These are phyloP conservation scores for Drosera spatulata DNA, from an alignment of 179 eudicot genomes.

Conservation along the genomic window DNA sequence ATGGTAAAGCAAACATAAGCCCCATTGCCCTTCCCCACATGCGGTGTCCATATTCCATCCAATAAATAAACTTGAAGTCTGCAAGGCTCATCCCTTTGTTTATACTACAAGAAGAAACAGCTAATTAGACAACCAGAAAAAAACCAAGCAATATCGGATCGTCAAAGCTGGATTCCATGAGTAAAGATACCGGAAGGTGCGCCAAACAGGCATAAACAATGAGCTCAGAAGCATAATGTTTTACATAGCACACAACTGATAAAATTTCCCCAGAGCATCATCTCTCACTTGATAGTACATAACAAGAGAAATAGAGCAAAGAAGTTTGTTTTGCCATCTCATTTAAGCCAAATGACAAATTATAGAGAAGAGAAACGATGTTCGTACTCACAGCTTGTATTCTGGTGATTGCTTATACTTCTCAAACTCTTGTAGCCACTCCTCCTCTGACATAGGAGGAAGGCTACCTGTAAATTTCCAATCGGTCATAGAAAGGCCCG, in stretches of 20 bases:
- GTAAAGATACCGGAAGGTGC: background rate
- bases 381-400: slow-evolving; percentile 55
- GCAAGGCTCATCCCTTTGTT: slow-evolving; percentile 78
- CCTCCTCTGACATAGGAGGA: slow-evolving; percentile 68
- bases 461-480: slow-evolving; percentile 84
- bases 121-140: too few relatives aligned
- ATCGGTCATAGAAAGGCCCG: slow-evolving; percentile 93
- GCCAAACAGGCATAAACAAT: too few relatives aligned
- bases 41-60: slow-evolving; percentile 96
- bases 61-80: slow-evolving; percentile 78
- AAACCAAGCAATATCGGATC: slow-evolving; percentile 1
- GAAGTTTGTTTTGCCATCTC: background rate
- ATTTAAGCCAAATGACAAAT: background rate
- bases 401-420: slow-evolving; percentile 84
- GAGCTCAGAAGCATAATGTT: too few relatives aligned
- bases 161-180: background rate
- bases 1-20: slow-evolving; percentile 79
- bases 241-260: too few relatives aligned
- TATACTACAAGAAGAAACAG: slow-evolving; percentile 47
- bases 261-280: too few relatives aligned
- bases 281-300: too few relatives aligned
- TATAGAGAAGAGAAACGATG: background rate
- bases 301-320: too few relatives aligned
- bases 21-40: slow-evolving; percentile 97
- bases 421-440: slow-evolving; percentile 68